A percentile compares a stretch with the other conserved stretches of the same genome.
Evolutionary conservation across 1,284 basidiomycete species (phyloP).

Genomic region (Lentinus polychrous): DNA sequence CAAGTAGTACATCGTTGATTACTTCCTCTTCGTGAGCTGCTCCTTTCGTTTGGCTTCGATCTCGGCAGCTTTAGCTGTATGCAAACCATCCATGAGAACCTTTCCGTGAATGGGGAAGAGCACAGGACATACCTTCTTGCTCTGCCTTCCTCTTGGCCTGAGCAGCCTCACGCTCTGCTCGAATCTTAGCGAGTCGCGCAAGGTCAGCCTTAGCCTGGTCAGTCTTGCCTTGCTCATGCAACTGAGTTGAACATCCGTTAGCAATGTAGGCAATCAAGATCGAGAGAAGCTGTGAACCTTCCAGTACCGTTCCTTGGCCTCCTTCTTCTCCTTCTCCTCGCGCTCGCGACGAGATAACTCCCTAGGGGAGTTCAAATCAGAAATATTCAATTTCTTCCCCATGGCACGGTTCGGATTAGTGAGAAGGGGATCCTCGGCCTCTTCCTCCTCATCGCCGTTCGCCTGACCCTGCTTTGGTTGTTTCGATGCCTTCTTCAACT

Average conservation of each 20-base stretch:
- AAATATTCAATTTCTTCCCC: constrained; percentile 22
- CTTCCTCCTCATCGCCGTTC: constrained; percentile 25
- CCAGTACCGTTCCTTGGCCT: constrained; percentile 81
- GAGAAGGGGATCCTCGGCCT: constrained; percentile 22
- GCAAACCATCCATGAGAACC: constrained; percentile 3
- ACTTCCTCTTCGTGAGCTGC: constrained; percentile 16
- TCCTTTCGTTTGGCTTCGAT: constrained; percentile 33
- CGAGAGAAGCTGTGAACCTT: constrained; percentile 43
- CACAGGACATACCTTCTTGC: constrained; percentile 53
- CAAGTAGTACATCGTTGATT: background rate
- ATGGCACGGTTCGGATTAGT: constrained; percentile 25
- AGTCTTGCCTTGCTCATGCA: constrained; percentile 77
- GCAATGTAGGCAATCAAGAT: background rate
- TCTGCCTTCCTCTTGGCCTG: constrained; percentile 82
- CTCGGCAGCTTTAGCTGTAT: constrained; percentile 37
- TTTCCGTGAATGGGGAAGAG: background rate
- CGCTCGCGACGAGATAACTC: constrained; percentile 37
- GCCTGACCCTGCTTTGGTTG: constrained; percentile 15
- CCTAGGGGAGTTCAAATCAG: constrained; percentile 20
- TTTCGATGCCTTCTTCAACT: constrained; percentile 24
- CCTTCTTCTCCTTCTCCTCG: constrained; percentile 85
- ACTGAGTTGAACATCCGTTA: constrained; percentile 29
- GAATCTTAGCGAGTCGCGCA: constrained; percentile 80
- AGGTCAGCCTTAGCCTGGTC: constrained; percentile 84
- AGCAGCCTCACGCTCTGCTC: constrained; percentile 79